A percentile compares a stretch with the other conserved stretches of the same genome.
Conservation (phyloP, 2,329 filamentous ascomycete species). For the Trichophyton schoenleinii region DNA sequence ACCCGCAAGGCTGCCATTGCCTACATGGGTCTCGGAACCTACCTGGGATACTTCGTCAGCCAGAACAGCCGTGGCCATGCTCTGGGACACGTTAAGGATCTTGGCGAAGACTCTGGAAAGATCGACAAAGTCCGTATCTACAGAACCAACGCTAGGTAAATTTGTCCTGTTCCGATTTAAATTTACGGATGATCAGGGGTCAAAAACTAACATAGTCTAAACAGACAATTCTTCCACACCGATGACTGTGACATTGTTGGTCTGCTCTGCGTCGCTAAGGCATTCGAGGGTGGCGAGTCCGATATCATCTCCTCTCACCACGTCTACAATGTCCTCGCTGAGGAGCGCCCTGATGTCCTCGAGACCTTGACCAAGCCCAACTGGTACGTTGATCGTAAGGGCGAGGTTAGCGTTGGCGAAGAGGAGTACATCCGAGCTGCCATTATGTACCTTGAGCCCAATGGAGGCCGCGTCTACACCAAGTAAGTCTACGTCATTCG, state of each 20-base stretch:
- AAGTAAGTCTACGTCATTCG: constrained; percentile 39
- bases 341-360: constrained; percentile 64
- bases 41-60: constrained; percentile 76
- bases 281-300: constrained; percentile 70
- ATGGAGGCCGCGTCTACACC: constrained; percentile 55
- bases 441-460: constrained; percentile 65
- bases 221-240: constrained; percentile 68
- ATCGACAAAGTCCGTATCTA: constrained; percentile 86
- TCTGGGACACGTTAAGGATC: constrained; percentile 78
- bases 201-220: not conserved
- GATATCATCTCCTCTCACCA: constrained; percentile 68
- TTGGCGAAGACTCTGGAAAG: constrained; percentile 66
- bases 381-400: constrained; percentile 90
- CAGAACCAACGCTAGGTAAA: constrained; percentile 60
- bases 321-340: constrained; percentile 69
- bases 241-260: constrained; percentile 77
- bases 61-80: constrained; percentile 80
- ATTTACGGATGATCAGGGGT: not conserved
- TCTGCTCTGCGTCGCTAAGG: constrained; percentile 65
- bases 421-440: constrained; percentile 60
- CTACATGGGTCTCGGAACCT: constrained; percentile 81
- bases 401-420: constrained; percentile 62
- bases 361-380: constrained; percentile 61
- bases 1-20: constrained; percentile 68
- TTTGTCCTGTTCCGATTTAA: constrained; percentile 6